Conservation (phyloP, 2,329 filamentous ascomycete species). For the Fusarium udum region DNA sequence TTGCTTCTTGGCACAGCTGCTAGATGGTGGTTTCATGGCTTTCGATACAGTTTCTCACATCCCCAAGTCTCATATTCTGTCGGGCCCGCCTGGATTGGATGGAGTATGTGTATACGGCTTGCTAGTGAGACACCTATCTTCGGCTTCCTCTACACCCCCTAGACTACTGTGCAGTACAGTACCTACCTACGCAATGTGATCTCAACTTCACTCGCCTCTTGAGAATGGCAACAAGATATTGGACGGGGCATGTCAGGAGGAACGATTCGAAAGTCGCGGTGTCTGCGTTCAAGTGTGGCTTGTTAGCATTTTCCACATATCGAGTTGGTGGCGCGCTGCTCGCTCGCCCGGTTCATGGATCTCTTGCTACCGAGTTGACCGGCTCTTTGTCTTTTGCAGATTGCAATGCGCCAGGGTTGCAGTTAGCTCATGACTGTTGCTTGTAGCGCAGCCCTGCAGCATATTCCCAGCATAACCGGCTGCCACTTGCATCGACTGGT, state of each 20-base stretch:
- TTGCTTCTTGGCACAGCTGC: slow-evolving; percentile 8
- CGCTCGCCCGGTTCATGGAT: slow-evolving; percentile 12
- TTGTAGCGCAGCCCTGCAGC: slow-evolving; percentile 37
- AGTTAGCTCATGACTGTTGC: slow-evolving; percentile 27
- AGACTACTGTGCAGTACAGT: not conserved
- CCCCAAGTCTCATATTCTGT: not conserved
- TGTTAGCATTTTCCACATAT: slow-evolving; percentile 24
- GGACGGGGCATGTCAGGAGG: not conserved
- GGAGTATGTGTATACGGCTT: not conserved
- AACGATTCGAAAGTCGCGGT: slow-evolving; percentile 14
- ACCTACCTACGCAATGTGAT: slow-evolving; percentile 11
- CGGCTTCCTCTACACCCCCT: slow-evolving; percentile 6
- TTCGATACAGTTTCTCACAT: slow-evolving; percentile 11
- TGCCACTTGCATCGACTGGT: slow-evolving; percentile 30
- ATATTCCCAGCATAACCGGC: slow-evolving; percentile 16
- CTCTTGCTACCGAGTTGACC: slow-evolving; percentile 12
- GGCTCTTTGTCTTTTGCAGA: slow-evolving; percentile 30
- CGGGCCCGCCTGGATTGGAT: not conserved
- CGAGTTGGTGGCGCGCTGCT: slow-evolving; percentile 33
- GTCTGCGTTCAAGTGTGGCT: slow-evolving; percentile 29
- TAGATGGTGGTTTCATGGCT: slow-evolving; percentile 8
- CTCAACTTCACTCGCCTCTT: slow-evolving; percentile 23
- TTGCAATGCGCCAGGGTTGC: slow-evolving; percentile 22
- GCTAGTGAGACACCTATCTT: slow-evolving; percentile 20
- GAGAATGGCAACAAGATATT: slow-evolving; percentile 22